Evolutionary conservation across 1,284 basidiomycete genomes (phyloP).

Genomic region (Volvariella volvacea): DNA sequence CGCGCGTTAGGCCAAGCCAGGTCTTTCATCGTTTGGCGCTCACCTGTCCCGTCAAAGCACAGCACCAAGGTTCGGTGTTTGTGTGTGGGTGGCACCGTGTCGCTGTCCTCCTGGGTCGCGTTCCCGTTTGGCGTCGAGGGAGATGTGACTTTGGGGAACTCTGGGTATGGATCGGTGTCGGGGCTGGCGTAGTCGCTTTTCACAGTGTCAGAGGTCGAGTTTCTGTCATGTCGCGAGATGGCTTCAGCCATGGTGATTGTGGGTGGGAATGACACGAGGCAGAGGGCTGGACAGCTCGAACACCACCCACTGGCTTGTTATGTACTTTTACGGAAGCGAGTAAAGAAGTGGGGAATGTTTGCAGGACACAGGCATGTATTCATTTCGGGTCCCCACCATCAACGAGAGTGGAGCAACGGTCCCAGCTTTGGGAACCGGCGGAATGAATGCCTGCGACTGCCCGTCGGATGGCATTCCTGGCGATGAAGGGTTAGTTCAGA

Average conservation of each 20-base stretch:
- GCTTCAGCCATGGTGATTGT: neutral
- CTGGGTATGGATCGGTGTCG: neutral
- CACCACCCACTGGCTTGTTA: neutral
- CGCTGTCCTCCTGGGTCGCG: conserved; percentile 7
- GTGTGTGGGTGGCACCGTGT: conserved; percentile 25
- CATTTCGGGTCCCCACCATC: too few species aligned
- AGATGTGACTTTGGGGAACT: neutral
- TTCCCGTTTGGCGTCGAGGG: neutral
- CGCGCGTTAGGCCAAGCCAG: neutral
- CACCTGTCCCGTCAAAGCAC: conserved; percentile 48
- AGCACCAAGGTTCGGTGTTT: conserved; percentile 36
- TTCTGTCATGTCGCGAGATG: neutral
- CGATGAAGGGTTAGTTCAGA: too few species aligned
- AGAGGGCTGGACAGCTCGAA: neutral
- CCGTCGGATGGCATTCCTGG: too few species aligned
- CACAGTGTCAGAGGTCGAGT: neutral
- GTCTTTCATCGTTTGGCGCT: neutral
- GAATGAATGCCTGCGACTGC: too few species aligned
- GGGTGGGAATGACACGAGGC: neutral
- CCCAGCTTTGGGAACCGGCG: too few species aligned
- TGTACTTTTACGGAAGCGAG: neutral
- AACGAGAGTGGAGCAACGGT: too few species aligned
- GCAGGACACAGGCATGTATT: too few species aligned
- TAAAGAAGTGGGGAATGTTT: neutral
- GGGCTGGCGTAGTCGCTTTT: neutral